Conservation (phyloP, 2,329 filamentous ascomycete species). For the Xylariaceae sp. region DNA sequence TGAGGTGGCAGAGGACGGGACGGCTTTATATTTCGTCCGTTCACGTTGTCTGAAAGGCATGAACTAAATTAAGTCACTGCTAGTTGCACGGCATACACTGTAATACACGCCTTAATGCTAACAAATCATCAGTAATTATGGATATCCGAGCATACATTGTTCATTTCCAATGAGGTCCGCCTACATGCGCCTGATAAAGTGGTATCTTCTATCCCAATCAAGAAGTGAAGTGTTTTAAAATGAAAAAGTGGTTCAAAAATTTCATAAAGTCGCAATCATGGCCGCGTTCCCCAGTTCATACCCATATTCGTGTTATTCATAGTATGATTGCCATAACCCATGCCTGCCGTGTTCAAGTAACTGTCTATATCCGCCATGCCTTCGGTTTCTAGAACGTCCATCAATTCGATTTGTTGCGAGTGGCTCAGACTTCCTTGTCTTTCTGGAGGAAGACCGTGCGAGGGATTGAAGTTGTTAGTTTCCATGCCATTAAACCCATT, state of each 20-base stretch:
- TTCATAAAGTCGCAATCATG: conserved; percentile 20
- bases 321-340: conserved; percentile 28
- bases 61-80: no score
- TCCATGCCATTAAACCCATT: conserved; percentile 35
- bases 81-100: no score
- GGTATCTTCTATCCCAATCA: background rate
- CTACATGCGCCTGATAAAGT: background rate
- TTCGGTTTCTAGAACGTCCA: conserved; percentile 77
- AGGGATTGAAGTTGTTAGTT: conserved; percentile 31
- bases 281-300: conserved; percentile 24
- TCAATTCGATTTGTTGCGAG: conserved; percentile 81
- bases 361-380: conserved; percentile 67
- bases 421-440: conserved; percentile 75
- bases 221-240: background rate
- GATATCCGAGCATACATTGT: background rate
- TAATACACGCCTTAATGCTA: no score
- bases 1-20: no score
- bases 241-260: background rate
- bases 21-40: no score
- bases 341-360: conserved; percentile 55
- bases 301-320: conserved; percentile 16
- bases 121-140: background rate
- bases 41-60: no score
- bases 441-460: conserved; percentile 47
- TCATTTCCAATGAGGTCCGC: conserved; percentile 2